These are phyloP conservation scores for Spergularia bocconei DNA, from an alignment of 148 eudicot genomes.

Conservation along the genomic window DNA sequence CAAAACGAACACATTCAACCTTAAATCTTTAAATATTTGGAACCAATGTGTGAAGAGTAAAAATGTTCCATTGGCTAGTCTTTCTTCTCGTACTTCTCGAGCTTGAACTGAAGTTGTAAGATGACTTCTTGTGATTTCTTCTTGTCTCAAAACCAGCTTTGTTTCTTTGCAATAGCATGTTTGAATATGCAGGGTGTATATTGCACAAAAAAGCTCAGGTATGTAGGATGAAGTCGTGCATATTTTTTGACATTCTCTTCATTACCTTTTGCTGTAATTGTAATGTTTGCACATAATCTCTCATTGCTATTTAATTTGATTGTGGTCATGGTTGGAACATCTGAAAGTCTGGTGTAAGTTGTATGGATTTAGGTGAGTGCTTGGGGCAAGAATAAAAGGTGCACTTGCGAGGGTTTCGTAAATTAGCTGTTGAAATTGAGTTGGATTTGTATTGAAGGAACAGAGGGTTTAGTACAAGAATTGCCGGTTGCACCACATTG, in stretches of 20 bases:
- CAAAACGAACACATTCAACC: too few species aligned
- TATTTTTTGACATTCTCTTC: not conserved
- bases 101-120: too few species aligned
- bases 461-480: not conserved
- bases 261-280: not conserved
- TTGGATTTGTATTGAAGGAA: not conserved
- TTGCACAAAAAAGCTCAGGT: not conserved
- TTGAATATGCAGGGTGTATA: not conserved
- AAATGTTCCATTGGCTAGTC: too few species aligned
- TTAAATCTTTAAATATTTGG: too few species aligned
- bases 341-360: too few species aligned
- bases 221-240: not conserved
- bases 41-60: too few species aligned
- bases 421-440: not conserved
- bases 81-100: too few species aligned
- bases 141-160: not conserved
- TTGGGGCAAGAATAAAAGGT: not conserved
- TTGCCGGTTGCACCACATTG: not conserved
- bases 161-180: not conserved
- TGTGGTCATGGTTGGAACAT: not conserved
- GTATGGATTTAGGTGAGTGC: too few species aligned
- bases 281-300: not conserved
- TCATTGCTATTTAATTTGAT: not conserved
- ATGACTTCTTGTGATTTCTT: too few species aligned
- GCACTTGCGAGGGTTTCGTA: not conserved